These are phyloP conservation scores for Starmerella tilneyi DNA, from an alignment of 805 yeast genomes.

Conservation along the genomic window DNA sequence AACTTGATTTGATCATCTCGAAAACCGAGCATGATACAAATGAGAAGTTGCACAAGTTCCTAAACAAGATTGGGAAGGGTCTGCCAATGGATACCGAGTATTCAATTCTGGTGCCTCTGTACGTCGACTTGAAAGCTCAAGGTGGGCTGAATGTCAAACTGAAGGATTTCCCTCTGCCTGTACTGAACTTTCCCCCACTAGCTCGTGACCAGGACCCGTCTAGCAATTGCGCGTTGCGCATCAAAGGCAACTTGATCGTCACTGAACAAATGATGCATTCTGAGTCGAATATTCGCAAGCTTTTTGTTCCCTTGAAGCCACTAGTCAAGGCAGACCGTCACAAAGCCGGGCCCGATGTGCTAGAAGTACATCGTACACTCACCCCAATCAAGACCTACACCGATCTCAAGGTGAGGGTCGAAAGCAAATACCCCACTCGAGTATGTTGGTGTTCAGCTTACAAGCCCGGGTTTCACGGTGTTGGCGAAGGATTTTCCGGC, in stretches of 20 bases:
- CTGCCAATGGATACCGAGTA: slow-evolving; percentile 61
- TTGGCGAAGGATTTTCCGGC: slow-evolving; percentile 65
- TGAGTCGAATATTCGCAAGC: slow-evolving; percentile 45
- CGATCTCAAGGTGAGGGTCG: slow-evolving; percentile 46
- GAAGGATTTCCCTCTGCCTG: slow-evolving; percentile 79
- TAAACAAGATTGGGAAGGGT: slow-evolving; percentile 70
- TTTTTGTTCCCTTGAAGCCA: slow-evolving; percentile 54
- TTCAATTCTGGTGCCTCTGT: slow-evolving; percentile 58
- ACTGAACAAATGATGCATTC: slow-evolving; percentile 52
- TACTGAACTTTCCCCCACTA: slow-evolving; percentile 57
- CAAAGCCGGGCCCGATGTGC: slow-evolving; percentile 36
- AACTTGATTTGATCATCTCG: slow-evolving; percentile 40
- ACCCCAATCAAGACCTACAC: slow-evolving; percentile 65
- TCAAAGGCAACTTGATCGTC: slow-evolving; percentile 57
- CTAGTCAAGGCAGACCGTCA: slow-evolving; percentile 32
- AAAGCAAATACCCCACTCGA: slow-evolving; percentile 48
- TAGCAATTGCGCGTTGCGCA: slow-evolving; percentile 27
- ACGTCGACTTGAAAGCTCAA: slow-evolving; percentile 34
- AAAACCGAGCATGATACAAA: slow-evolving; percentile 44
- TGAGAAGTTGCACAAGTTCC: slow-evolving; percentile 47
- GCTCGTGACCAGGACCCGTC: slow-evolving; percentile 31
- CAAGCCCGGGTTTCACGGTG: slow-evolving; percentile 73
- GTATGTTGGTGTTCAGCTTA: slow-evolving; percentile 79
- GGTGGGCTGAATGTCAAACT: slow-evolving; percentile 30
- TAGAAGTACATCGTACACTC: slow-evolving; percentile 64